These are phyloP conservation scores for Heteromeles arbutifolia DNA, from an alignment of 306 rosid species.

Conservation along the genomic window DNA sequence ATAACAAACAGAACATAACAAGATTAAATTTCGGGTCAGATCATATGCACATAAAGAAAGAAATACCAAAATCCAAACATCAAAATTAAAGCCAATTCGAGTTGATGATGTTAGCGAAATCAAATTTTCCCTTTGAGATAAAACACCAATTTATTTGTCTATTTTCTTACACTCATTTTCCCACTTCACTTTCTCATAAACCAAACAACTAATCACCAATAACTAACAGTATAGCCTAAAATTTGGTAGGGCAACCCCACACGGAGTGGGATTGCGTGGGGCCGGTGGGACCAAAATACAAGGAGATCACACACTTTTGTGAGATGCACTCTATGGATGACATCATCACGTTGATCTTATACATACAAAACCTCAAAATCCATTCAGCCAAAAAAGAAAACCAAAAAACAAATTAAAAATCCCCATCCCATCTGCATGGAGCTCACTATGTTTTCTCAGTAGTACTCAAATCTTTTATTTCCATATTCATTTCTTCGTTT, in stretches of 20 bases:
- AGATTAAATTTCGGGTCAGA: neutral
- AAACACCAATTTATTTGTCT: neutral
- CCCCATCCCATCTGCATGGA: neutral
- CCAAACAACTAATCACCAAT: neutral
- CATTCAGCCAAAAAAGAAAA: no score
- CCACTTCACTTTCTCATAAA: neutral
- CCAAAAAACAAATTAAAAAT: neutral
- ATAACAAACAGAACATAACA: slow-evolving; percentile 9
- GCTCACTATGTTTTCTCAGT: neutral
- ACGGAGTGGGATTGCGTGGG: neutral
- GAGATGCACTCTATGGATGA: no score
- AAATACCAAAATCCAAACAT: neutral
- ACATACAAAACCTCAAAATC: neutral
- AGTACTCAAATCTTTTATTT: neutral
- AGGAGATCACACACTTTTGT: no score
- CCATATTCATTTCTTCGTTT: neutral
- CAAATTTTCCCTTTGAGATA: neutral
- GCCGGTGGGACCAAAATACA: no score
- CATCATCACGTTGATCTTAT: neutral
- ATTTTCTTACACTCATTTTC: neutral
- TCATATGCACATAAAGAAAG: neutral
- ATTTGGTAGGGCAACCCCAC: neutral
- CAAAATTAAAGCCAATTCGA: neutral
- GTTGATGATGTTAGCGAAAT: neutral
- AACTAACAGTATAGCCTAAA: neutral